Evolutionary conservation across 768 basidiomycete genomes (phyloP).

Genomic region (Boletus sp.): DNA sequence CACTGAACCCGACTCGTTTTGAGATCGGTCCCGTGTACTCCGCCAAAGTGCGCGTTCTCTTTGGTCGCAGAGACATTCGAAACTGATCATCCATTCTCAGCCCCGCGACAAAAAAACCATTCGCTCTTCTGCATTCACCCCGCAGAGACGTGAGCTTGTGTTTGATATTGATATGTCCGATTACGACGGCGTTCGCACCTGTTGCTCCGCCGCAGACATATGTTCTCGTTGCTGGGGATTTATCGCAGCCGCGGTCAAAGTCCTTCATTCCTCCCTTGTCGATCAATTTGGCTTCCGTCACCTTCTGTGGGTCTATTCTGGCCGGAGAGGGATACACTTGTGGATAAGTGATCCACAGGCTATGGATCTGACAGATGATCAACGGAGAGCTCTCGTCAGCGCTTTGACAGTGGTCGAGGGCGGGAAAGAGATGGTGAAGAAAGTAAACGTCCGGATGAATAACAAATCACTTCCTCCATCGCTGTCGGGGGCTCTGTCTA

Average conservation of each 20-base stretch:
- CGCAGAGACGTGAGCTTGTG: constrained; percentile 85
- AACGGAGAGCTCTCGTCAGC: constrained; percentile 80
- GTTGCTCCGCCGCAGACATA: constrained; percentile 88
- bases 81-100: constrained; percentile 37
- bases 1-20: constrained; percentile 87
- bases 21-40: constrained; percentile 96
- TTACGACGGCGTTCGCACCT: constrained; percentile 93
- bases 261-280: constrained; percentile 74
- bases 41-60: constrained; percentile 59
- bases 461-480: constrained; percentile 63
- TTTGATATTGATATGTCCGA: constrained; percentile 99
- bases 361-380: constrained; percentile 86
- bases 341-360: constrained; percentile 94
- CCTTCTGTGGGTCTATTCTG: constrained; percentile 97
- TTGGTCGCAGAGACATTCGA: not conserved
- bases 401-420: constrained; percentile 84
- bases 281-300: constrained; percentile 90
- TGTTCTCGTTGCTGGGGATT: constrained; percentile 94
- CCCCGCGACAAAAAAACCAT: constrained; percentile 88
- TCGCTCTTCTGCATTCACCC: constrained; percentile 62
- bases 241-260: constrained; percentile 87
- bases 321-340: constrained; percentile 95
- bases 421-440: constrained; percentile 77
- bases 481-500: constrained; percentile 52
- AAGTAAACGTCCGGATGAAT: constrained; percentile 63